These are phyloP conservation scores for Cutaneotrichosporon dermatis DNA, from an alignment of 1,284 basidiomycete species.

Conservation along the genomic window DNA sequence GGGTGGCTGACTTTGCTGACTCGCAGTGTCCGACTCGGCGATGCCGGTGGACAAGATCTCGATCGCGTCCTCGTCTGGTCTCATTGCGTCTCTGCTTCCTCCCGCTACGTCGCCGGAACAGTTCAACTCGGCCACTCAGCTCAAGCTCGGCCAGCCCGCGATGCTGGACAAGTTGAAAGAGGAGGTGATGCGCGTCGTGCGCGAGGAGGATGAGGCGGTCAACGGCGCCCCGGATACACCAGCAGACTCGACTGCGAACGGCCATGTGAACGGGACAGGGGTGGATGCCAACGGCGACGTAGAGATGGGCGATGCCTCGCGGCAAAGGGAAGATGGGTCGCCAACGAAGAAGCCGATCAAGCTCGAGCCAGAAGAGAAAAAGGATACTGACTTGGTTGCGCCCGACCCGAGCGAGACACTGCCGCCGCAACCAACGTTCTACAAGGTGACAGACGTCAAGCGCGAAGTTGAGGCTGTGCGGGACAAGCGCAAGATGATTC, in stretches of 20 bases:
- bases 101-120: slow-evolving; percentile 57
- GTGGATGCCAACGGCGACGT: slow-evolving; percentile 50
- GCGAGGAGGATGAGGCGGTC: slow-evolving; percentile 40
- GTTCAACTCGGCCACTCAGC: slow-evolving; percentile 67
- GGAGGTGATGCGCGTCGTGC: slow-evolving; percentile 66
- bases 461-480: slow-evolving; percentile 85
- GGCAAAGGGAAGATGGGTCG: background rate
- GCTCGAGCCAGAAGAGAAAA: slow-evolving; percentile 27
- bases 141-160: slow-evolving; percentile 79
- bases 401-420: slow-evolving; percentile 37
- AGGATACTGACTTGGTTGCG: slow-evolving; percentile 30
- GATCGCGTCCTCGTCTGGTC: slow-evolving; percentile 62
- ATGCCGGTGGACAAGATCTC: slow-evolving; percentile 62
- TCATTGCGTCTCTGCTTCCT: slow-evolving; percentile 68
- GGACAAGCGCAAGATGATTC: slow-evolving; percentile 84
- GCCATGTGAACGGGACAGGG: slow-evolving; percentile 53
- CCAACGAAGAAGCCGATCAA: slow-evolving; percentile 31
- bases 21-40: slow-evolving; percentile 52
- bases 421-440: slow-evolving; percentile 50
- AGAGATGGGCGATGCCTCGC: slow-evolving; percentile 30
- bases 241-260: slow-evolving; percentile 51
- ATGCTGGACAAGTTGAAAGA: slow-evolving; percentile 70
- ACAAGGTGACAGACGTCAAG: slow-evolving; percentile 82
- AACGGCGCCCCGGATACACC: slow-evolving; percentile 20
- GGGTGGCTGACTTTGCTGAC: background rate